These are phyloP conservation scores for Petunia hybrid DNA, from an alignment of 305 asterid species.

Conservation along the genomic window DNA sequence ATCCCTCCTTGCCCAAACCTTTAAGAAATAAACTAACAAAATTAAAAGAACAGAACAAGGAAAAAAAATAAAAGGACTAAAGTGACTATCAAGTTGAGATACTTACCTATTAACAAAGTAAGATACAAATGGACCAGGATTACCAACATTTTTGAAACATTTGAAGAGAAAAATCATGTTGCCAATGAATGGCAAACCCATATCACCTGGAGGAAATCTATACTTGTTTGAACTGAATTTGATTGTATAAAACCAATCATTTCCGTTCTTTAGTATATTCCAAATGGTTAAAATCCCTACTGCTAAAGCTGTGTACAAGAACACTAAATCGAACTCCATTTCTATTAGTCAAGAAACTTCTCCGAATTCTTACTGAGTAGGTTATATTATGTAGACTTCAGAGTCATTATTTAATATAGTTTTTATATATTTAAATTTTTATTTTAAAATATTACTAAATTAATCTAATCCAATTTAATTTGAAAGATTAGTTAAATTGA, in stretches of 20 bases:
- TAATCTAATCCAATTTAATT: too few relatives aligned
- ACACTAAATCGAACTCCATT: neutral
- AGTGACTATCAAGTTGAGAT: neutral
- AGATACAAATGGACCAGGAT: neutral
- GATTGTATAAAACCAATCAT: slow-evolving; percentile 17
- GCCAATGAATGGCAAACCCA: slow-evolving; percentile 11
- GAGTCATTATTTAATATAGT: too few relatives aligned
- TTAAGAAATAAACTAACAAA: neutral
- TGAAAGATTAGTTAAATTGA: too few relatives aligned
- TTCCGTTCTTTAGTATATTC: neutral
- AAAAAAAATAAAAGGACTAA: neutral
- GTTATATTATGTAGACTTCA: too few relatives aligned
- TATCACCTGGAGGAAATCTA: neutral
- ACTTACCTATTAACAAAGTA: neutral
- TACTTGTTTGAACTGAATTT: slow-evolving; percentile 11
- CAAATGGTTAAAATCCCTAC: neutral
- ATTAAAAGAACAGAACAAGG: neutral
- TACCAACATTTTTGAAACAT: neutral
- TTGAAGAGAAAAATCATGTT: neutral
- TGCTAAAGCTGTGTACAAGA: neutral
- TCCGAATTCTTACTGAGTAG: too few relatives aligned
- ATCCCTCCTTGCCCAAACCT: slow-evolving; percentile 71
- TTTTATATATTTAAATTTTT: too few relatives aligned
- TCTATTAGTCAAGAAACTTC: neutral
- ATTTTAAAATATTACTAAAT: too few relatives aligned